Base-by-base conservation (phyloP, 1,284 basidiomycete genomes). In the Boletus holoroseus region DNA sequence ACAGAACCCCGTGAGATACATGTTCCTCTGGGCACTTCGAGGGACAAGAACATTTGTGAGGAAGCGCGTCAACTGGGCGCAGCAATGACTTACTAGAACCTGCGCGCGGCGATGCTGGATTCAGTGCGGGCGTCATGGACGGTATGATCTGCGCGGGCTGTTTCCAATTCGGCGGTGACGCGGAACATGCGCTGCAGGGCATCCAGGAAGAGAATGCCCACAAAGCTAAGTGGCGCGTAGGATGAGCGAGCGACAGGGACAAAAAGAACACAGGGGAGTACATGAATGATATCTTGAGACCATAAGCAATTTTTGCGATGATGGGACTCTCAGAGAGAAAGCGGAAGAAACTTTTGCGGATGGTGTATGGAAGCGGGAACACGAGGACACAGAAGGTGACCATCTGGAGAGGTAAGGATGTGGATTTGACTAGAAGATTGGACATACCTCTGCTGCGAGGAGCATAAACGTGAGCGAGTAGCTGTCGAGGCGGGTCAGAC, bases 261-360 rank as follows among this genome's bases (percentile, higher is more conserved):
- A 4, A 9, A 6, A 20, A 7, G 6, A 12, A 24, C 45, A 30
- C 0, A 32, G n/a, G 48, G 18, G 41, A 70, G 47, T 56, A 92
- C 88, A 97, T 95, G 76, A 96, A 96, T 6, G 91, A 90, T 59
- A 97, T 96, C 68, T 96, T 96, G 60, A 91, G 77, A 49, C 72
- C 87, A 63, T 91, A 91, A 0, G 86, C 84, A 50, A 91, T 52
- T 62, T 89, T 90, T 11, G 85, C 85, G 39, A 89, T 71, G 48
- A 84, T 64, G 39, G 76, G 72, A 50, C 79, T 88, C 56, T 82
- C 80, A 0, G 85, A 83, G 22, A 93, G 77, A 73, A 93, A 92
- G 16, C 71, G 75, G 66, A 93, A 91, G 46, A 94, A 69, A 7
- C 73, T 73, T 69, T 85, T 88, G 54, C 85, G 79, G 57, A 88